Evolutionary conservation across 2,329 filamentous ascomycete species (phyloP), one percentile per base, ranked within the genome.

Genomic region (Paecilomyces sp.): DNA sequence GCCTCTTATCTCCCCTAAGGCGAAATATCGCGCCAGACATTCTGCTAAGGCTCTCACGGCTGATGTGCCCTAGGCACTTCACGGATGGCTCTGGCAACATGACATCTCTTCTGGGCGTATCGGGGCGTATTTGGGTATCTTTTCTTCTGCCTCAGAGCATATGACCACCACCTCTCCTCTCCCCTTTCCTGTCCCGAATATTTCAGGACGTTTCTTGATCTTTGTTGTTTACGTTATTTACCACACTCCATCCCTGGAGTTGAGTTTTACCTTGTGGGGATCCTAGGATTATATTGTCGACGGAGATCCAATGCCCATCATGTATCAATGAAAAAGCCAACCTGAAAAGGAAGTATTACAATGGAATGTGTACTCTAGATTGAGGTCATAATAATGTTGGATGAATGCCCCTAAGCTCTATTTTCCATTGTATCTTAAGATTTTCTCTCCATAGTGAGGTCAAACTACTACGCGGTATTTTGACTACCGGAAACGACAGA

Each of bases 121-220:
- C 6, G 62, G 64, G 62, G 62, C 67, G 62, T 66, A 41, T 52
- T n/a, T 53, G 33, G 61, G 57, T 60, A 55, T 63, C 60, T 57
- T 61, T 57, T 63, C 59, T n/a, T 60, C 63, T 60, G 62, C 61
- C 58, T 60, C 57, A 18, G 9, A n/a, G 33, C 28, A 31, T 28
- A 28, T 33, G 51, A 60, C 53, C 33, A 60, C 61, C 67, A 66
- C 68, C 69, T 69, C 67, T 73, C 70, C 66, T 63, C 69, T 69
- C 64, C 64, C 65, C 62, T 65, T 62, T 64, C 36, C 62, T 56
- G 28, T 53, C 28, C 28, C 65, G 60, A 62, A 60, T 63, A 66
- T 65, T 36, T 62, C 57, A 55, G 56, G 54, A 56, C 22, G 59
- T 36, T 36, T 47, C 61, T 58, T 62, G 55, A 30, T 36, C 62